Base-by-base conservation (phyloP, 2,329 filamentous ascomycete genomes). In the Dothistroma septosporum region DNA sequence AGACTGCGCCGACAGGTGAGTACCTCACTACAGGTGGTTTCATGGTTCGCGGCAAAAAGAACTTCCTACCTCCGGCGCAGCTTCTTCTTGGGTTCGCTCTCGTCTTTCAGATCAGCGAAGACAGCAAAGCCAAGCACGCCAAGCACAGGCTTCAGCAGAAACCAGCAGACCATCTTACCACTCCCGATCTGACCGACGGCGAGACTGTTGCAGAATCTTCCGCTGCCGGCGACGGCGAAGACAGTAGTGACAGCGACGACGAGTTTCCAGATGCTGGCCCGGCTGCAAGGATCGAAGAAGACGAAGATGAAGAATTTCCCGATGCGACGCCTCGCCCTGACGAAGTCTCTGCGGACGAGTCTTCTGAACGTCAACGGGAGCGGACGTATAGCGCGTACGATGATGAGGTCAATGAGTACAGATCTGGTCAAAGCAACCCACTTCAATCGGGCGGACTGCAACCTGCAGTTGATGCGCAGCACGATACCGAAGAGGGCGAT, bases 71-170 rank as follows among this genome's bases (percentile, higher is more conserved):
- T 0, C 93, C 94, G 1, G 88, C 91, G 7, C 92, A 93, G 70
- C 80, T 97, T 31, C 79, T 97, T 1, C 83, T 99, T 33, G 94
- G 94, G 0, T 90, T 97, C 71, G 92, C 87, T 1, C 83, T 96
- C 49, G 82, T 96, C 75, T 99, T 96, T 75, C 88, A 86, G 69
- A 88, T 97, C 56, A 96, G 91, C 69, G 90, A 95, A 59, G 89
- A 92, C 69, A 96, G 92, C 76, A 90, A 91, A 73, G 83, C 82
- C 4, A 89, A 86, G 60, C 92, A 97, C 74, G 81, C 87, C 47
- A 93, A 90, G 73, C 89, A 95, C 73, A 82, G 87, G 58, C 66
- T 87, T 35, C 77, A 81, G n/a, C 58, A 61, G 24, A 61, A 59
- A 14, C 65, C 65, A 3, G 67, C 66, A 19, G 53, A 69, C 55